phyloP scores from a whole-genome alignment of 1,284 basidiomycete genomes.

The Xanthoconium separans region DNA sequence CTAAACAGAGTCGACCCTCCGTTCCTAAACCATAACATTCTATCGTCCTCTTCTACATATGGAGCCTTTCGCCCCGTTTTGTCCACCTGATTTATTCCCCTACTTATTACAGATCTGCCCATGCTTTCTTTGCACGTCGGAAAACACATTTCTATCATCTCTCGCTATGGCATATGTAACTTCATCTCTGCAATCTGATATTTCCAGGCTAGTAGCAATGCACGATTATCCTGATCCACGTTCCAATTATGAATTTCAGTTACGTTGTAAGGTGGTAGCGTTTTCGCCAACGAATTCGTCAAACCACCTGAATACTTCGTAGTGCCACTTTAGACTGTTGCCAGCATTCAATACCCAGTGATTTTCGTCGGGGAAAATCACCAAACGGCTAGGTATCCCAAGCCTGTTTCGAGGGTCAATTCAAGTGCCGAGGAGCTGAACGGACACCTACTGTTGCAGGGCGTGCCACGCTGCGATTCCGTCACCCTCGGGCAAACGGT shows the following conservation, averaged over 20 bases:
- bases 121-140: slow-evolving; percentile 7
- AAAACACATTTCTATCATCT: slow-evolving; percentile 6
- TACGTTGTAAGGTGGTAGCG: slow-evolving; percentile 6
- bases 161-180: slow-evolving; percentile 4
- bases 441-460: slow-evolving; percentile 63
- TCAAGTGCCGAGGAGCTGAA: neutral
- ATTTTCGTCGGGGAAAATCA: slow-evolving; percentile 93
- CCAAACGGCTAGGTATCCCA: slow-evolving; percentile 75
- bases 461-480: slow-evolving; percentile 82
- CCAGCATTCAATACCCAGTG: slow-evolving; percentile 85
- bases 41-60: neutral
- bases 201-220: neutral
- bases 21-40: slow-evolving; percentile 8
- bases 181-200: slow-evolving; percentile 1
- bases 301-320: slow-evolving; percentile 89
- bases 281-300: slow-evolving; percentile 62
- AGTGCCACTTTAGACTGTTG: slow-evolving; percentile 83
- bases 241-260: slow-evolving; percentile 8
- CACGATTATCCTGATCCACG: neutral
- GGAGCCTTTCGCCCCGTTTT: neutral
- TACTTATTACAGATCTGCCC: slow-evolving; percentile 11
- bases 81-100: slow-evolving; percentile 13
- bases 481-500: slow-evolving; percentile 80
- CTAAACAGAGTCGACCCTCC: slow-evolving; percentile 18
- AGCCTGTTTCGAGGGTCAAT: slow-evolving; percentile 44